These are phyloP conservation scores for Metroxylon sagu DNA, from an alignment of 176 grass and related monocot species.

Conservation along the genomic window DNA sequence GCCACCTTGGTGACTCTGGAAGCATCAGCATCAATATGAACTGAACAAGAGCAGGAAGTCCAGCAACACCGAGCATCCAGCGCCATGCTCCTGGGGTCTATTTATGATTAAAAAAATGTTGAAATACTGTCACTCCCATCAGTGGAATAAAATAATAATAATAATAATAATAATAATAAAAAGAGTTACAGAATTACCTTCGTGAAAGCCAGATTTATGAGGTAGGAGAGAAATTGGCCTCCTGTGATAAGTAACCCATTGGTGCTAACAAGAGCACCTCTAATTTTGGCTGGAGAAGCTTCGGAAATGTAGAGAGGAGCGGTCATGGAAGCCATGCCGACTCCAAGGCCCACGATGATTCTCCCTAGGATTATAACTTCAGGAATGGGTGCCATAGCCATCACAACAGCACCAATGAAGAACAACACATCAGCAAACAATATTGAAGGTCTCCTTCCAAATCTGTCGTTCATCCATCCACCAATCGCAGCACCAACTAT, in stretches of 20 bases:
- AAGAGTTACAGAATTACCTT: constrained; percentile 25
- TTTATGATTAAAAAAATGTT: background rate
- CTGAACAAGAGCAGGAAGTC: constrained; percentile 73
- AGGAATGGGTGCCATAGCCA: constrained; percentile 63
- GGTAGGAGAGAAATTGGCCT: constrained; percentile 88
- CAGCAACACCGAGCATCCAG: constrained; percentile 97
- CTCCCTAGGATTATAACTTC: constrained; percentile 76
- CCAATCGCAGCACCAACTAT: constrained; percentile 84
- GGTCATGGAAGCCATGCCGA: constrained; percentile 97
- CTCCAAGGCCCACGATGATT: constrained; percentile 82
- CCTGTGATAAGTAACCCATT: constrained; percentile 92
- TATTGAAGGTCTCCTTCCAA: constrained; percentile 79
- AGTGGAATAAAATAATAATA: too few species aligned
- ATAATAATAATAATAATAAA: too few species aligned
- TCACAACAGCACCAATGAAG: constrained; percentile 56
- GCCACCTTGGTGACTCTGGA: constrained; percentile 92
- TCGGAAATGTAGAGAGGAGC: constrained; percentile 92
- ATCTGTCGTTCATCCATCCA: constrained; percentile 90
- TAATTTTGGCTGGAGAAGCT: constrained; percentile 85
- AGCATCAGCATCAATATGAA: constrained; percentile 79
- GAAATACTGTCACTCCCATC: background rate
- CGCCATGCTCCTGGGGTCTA: constrained; percentile 83
- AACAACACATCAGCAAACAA: constrained; percentile 78
- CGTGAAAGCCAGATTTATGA: constrained; percentile 94
- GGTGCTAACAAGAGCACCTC: constrained; percentile 90